Evolutionary conservation across 177 flowering plant species (phyloP), one percentile per base, ranked within the genome.

Genomic region (Vitis hybrid): DNA sequence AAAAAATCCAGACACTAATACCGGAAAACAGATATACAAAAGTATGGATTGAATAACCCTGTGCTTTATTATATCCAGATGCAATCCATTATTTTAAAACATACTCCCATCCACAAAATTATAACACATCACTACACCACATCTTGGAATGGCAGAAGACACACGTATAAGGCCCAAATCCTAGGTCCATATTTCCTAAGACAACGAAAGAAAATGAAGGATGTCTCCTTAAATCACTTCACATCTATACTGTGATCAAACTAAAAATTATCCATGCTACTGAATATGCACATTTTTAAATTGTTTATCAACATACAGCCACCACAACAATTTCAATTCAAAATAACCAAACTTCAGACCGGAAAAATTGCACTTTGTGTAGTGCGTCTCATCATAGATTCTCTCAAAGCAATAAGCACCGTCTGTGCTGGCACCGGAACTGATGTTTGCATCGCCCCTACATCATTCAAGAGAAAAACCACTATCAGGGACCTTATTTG

Each of bases 351-450:
- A 24, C 27, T 52, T 49, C 60, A 62, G n/a, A 92, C 99, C 98
- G 86, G 84, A 80, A 79, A 81, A 54, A 84, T 76, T 69, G 72
- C 79, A 72, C 81, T 72, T 15, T 75, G 64, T 11, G 78, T 69
- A 50, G 88, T 72, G 32, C 97, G 92, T 16, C 88, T 84, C 78
- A 68, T 73, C 56, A 93, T 86, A 70, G 99, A 85, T 74, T 88
- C 84, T 78, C 71, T 87, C 52, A 95, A 74, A 75, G 87, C 90
- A 75, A 21, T 59, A 74, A 91, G 79, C 65, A 89, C 88, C 65
- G 48, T 79, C 30, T 86, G 79, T 40, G 85, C 92, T 50, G 81
- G 82, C 61, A 40, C 15, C 61, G 74, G 75, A 73, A 70, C 72
- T 67, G 86, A 65, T 68, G 56, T 62, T 68, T 66, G 77, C 48